phyloP scores from a whole-genome alignment of 1,284 basidiomycete species.

The Somion occarium region DNA sequence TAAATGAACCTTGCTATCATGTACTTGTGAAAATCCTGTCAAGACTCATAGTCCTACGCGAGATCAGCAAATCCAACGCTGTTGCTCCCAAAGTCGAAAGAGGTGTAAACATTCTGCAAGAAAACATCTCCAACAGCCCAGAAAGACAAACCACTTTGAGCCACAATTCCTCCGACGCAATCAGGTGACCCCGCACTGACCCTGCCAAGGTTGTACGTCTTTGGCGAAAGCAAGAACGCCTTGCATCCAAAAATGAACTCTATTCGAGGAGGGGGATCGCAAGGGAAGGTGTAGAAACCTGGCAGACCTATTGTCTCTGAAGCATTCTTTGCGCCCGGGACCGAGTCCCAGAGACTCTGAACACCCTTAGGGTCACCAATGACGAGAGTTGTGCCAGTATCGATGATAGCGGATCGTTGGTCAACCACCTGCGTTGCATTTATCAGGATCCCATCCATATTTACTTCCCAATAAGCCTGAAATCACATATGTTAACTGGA shows the following conservation, averaged over 20 bases:
- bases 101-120: constrained; percentile 20
- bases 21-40: neutral
- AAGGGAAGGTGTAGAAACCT: constrained; percentile 23
- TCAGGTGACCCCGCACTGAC: neutral
- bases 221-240: constrained; percentile 9
- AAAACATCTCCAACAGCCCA: constrained; percentile 25
- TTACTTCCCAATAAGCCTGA: constrained; percentile 8
- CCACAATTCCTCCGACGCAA: constrained; percentile 23
- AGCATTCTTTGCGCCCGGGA: constrained; percentile 28
- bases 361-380: constrained; percentile 39
- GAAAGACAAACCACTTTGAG: constrained; percentile 10
- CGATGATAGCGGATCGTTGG: constrained; percentile 24
- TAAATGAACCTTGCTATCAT: neutral
- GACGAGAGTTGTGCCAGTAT: constrained; percentile 41
- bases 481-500: neutral
- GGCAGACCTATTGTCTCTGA: constrained; percentile 8
- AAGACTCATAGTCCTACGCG: constrained; percentile 12
- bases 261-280: constrained; percentile 13
- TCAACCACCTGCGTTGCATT: constrained; percentile 12
- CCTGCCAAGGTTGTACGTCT: constrained; percentile 7
- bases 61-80: constrained; percentile 23
- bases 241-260: constrained; percentile 18
- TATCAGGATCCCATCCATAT: constrained; percentile 7
- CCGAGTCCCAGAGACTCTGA: constrained; percentile 32
- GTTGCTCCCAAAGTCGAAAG: constrained; percentile 19